phyloP scores from a whole-genome alignment of 495 filamentous ascomycete species.

The Penicillium cosmopolitanum region DNA sequence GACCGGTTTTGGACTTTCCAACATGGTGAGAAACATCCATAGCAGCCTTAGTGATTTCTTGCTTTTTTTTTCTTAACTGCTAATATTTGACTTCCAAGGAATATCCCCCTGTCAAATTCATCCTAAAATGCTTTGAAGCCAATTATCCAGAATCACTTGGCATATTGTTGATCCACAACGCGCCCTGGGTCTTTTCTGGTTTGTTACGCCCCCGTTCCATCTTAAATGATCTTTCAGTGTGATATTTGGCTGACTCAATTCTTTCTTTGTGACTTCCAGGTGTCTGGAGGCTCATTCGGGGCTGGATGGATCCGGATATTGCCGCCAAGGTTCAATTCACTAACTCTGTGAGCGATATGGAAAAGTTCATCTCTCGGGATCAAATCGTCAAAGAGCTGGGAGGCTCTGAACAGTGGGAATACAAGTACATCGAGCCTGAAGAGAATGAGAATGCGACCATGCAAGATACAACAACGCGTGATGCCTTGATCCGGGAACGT shows the following conservation, averaged over 20 bases:
- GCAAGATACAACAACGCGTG: constrained; percentile 63
- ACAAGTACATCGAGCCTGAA: constrained; percentile 76
- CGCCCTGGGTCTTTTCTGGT: constrained; percentile 94
- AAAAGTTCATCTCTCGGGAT: constrained; percentile 67
- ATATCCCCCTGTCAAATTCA: constrained; percentile 93
- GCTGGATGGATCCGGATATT: constrained; percentile 96
- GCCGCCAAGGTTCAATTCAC: constrained; percentile 94
- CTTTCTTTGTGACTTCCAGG: constrained; percentile 41
- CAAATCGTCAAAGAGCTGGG: constrained; percentile 78
- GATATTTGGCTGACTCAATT: not conserved
- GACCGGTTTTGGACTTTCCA: constrained; percentile 87
- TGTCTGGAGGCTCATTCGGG: constrained; percentile 83
- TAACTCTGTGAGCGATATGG: constrained; percentile 73
- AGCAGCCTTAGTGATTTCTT: not conserved
- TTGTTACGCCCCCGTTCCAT: not conserved
- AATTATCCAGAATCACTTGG: constrained; percentile 94
- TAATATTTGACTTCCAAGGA: constrained; percentile 55
- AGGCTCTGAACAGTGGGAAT: constrained; percentile 80
- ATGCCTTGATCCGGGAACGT: constrained; percentile 61
- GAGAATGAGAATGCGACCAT: constrained; percentile 72
- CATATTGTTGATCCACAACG: constrained; percentile 85
- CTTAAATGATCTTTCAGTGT: too few relatives aligned
- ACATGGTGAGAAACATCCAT: constrained; percentile 67
- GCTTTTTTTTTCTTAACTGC: not conserved
- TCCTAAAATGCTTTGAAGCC: constrained; percentile 96